phyloP scores from a whole-genome alignment of 2,329 filamentous ascomycete species.

The Phoma herbarum region DNA sequence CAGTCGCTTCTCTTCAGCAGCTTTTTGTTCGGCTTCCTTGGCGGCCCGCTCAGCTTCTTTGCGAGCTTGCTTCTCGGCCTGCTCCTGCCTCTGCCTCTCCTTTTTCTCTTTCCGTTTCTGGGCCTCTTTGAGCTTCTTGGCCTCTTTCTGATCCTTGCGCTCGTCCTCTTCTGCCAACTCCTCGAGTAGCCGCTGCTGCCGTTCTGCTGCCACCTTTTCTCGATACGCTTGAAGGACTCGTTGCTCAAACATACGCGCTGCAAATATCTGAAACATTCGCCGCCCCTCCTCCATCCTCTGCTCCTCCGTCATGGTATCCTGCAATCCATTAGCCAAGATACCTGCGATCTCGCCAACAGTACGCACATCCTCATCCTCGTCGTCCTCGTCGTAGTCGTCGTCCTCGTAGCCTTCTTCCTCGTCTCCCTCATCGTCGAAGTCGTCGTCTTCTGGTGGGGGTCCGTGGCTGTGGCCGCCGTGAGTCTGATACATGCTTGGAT shows the following conservation, averaged over 20 bases:
- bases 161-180: constrained; percentile 88
- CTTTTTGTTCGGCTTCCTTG: constrained; percentile 79
- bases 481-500: constrained; percentile 62
- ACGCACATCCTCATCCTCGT: constrained; percentile 49
- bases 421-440: constrained; percentile 76
- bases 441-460: constrained; percentile 74
- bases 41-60: constrained; percentile 89
- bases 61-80: constrained; percentile 89
- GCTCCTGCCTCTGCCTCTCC: constrained; percentile 83
- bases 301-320: constrained; percentile 98
- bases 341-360: constrained; percentile 20
- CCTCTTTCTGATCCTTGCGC: constrained; percentile 79
- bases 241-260: constrained; percentile 98
- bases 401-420: constrained; percentile 69
- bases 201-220: constrained; percentile 93
- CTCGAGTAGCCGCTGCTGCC: constrained; percentile 87
- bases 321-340: constrained; percentile 44
- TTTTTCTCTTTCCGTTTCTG: constrained; percentile 97
- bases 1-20: constrained; percentile 77
- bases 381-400: constrained; percentile 60
- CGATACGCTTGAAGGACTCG: constrained; percentile 95
- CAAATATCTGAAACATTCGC: constrained; percentile 99
- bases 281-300: constrained; percentile 99
- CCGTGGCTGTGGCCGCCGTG: constrained; percentile 71
- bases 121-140: constrained; percentile 92